Evolutionary conservation across 352 stramenopile species (phyloP).

Genomic region (Lagenidium sp.): DNA sequence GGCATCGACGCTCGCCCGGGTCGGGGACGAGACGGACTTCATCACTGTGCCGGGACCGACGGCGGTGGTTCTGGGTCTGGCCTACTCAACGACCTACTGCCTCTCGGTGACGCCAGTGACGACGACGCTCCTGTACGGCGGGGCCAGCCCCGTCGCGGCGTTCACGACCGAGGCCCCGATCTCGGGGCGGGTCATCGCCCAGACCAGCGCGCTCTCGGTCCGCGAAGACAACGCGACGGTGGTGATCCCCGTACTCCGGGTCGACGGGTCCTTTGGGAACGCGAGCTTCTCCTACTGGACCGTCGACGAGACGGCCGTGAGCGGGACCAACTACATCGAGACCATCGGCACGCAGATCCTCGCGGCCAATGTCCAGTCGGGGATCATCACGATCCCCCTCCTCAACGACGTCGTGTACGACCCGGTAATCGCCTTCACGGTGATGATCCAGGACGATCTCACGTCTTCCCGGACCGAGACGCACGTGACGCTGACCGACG

Average conservation of each 20-base stretch:
- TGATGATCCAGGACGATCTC: constrained; percentile 21
- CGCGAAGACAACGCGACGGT: constrained; percentile 20
- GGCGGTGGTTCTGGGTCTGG: constrained; percentile 13
- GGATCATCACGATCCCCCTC: constrained; percentile 21
- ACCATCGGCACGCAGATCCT: constrained; percentile 11
- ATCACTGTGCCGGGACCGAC: neutral
- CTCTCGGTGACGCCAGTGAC: constrained; percentile 22
- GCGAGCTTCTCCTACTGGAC: constrained; percentile 25
- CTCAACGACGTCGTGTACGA: constrained; percentile 34
- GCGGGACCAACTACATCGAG: constrained; percentile 23
- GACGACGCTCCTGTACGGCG: constrained; percentile 21
- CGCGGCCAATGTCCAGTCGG: constrained; percentile 17
- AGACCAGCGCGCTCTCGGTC: constrained; percentile 9
- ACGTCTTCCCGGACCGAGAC: constrained; percentile 18
- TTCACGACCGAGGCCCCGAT: constrained; percentile 27
- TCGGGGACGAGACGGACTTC: too few species aligned
- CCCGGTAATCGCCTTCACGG: constrained; percentile 27
- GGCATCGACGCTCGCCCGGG: too few species aligned
- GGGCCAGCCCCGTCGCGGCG: constrained; percentile 6
- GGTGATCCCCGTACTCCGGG: constrained; percentile 22
- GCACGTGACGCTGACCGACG: constrained; percentile 25
- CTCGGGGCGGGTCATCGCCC: constrained; percentile 19
- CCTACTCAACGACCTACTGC: constrained; percentile 27
- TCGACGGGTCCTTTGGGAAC: constrained; percentile 43
- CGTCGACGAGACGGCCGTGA: constrained; percentile 18